Base-by-base conservation (phyloP, 2,329 filamentous ascomycete species). In the Fonsecaea multimorphosa region DNA sequence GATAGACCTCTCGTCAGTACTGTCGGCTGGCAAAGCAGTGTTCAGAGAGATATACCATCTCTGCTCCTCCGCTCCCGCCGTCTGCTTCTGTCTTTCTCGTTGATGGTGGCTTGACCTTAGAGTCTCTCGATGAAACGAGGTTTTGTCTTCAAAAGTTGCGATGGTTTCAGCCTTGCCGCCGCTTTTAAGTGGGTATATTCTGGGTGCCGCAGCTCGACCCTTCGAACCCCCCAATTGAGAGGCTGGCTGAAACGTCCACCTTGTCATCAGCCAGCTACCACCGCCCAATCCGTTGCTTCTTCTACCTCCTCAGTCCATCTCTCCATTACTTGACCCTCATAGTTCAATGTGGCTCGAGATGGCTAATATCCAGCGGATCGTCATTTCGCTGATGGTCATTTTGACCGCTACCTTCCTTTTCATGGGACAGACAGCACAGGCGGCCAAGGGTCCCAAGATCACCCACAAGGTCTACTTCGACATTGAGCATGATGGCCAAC, bases 371-470 rank as follows among this genome's bases (percentile, higher is more conserved):
- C 87, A 90, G 80, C 85, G 89, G 74, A 78, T 93, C 72, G 77
- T 92, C 76, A 83, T 90, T 77, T 88, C 91, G 75, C 83, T 89
- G 74, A 84, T 92, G 77, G 85, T 96, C 76, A 86, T 97, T 75
- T 78, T 96, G 74, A 89, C 91, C 74, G 83, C 93, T 74, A 85
- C 86, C 72, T 84, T 94, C 77, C 81, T 93, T 72, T 87, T 92
- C 82, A 88, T 96, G 77, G 85, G 90, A 72, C 89, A 92, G 80
- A 86, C 87, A 36, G 88, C 86, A 66, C 87, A 91, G 73, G 91
- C 91, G 61, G 84, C 84, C 72, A 92, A 94, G 83, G 94, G 95
- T 54, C 94, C 92, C 70, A 96, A 95, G 88, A 94, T 97, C 83
- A 97, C 93, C 74, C 85, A 91, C 85, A 97, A 83, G 85, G 86